Evolutionary conservation across 805 yeast species (phyloP), one percentile per base, ranked within the genome.

Genomic region (Candida pseudofarinosa): DNA sequence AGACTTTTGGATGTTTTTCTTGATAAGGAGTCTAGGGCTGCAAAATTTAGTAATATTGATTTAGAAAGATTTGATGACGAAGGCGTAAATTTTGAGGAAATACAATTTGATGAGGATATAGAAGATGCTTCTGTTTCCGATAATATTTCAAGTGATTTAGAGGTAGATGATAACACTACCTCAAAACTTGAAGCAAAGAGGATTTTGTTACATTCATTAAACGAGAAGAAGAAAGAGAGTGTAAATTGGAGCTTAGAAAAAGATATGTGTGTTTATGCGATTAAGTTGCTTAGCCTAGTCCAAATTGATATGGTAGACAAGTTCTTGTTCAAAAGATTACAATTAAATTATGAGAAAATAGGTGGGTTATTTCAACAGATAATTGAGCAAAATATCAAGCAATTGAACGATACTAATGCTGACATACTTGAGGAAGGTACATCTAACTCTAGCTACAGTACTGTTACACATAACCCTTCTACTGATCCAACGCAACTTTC

Each of bases 21-120:
- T 45, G 54, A 67, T 17, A 69, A 73, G 44, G 88, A 82, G 50
- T 65, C 73, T 4, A 62, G 64, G 17, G 50, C 69, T 10, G 79
- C 80, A 0, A 61, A 56, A 35, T 31, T 58, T 1, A 37, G 62
- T n/a, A 53, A 58, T 0, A 53, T 67, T 2, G 64, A 70, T 10
- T 55, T 81, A 40, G 83, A 78, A 35, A 67, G 84, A 50, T 65
- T 63, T 17, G 81, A 71, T 28, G 65, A 69, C 16, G 86, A 81
- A 53, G 81, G 65, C 47, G 78, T 73, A 14, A 65, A 70, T 41
- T 62, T 56, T 33, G 67, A 57, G 6, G 69, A 63, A 16, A 45
- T 42, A 8, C 38, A 33, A n/a, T 39, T 37, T 1, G 58, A 53
- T 30, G 43, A 46, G 14, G 53, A 48, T 13, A 33, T 33, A 6